A percentile compares a stretch with the other conserved stretches of the same genome.
phyloP scores from a whole-genome alignment of 768 basidiomycete species.

The Coprinopsis strossmayeri region DNA sequence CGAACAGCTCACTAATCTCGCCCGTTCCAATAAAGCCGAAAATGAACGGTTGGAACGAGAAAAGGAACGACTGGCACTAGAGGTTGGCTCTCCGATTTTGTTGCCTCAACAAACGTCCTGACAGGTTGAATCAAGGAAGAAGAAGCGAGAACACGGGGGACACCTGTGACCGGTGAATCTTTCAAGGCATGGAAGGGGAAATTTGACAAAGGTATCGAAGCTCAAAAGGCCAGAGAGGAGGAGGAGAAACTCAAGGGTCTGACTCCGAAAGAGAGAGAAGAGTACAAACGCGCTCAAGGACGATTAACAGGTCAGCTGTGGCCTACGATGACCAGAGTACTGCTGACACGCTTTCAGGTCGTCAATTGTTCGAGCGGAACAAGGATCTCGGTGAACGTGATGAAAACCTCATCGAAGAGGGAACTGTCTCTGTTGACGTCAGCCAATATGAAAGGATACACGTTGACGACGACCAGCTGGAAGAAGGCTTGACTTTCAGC shows the following conservation, averaged over 20 bases:
- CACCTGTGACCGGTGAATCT: conserved; percentile 78
- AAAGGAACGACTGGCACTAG: conserved; percentile 64
- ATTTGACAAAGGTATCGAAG: conserved; percentile 66
- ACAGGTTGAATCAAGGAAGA: conserved; percentile 53
- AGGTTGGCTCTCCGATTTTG: conserved; percentile 40
- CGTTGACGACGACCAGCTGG: conserved; percentile 58
- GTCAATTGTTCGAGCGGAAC: conserved; percentile 88
- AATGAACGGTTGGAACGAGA: conserved; percentile 58
- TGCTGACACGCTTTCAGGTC: conserved; percentile 42
- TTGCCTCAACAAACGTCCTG: neutral
- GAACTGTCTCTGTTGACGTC: conserved; percentile 78
- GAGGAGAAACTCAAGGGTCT: conserved; percentile 66
- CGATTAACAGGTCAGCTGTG: conserved; percentile 59
- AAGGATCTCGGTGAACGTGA: conserved; percentile 60
- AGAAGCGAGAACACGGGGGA: conserved; percentile 82
- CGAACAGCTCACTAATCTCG: conserved; percentile 64
- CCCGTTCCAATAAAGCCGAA: conserved; percentile 54
- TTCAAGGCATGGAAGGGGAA: conserved; percentile 80
- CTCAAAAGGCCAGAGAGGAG: conserved; percentile 60
- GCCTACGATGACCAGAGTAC: neutral
- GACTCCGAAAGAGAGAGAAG: conserved; percentile 80
- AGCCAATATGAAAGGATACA: conserved; percentile 79
- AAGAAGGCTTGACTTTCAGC: conserved; percentile 70
- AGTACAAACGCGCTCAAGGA: conserved; percentile 55
- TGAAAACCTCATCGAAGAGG: conserved; percentile 78